A percentile compares a stretch with the other conserved stretches of the same genome.
Evolutionary conservation across 176 grass and related monocot genomes (phyloP).

Genomic region (Elymus sibiricus): DNA sequence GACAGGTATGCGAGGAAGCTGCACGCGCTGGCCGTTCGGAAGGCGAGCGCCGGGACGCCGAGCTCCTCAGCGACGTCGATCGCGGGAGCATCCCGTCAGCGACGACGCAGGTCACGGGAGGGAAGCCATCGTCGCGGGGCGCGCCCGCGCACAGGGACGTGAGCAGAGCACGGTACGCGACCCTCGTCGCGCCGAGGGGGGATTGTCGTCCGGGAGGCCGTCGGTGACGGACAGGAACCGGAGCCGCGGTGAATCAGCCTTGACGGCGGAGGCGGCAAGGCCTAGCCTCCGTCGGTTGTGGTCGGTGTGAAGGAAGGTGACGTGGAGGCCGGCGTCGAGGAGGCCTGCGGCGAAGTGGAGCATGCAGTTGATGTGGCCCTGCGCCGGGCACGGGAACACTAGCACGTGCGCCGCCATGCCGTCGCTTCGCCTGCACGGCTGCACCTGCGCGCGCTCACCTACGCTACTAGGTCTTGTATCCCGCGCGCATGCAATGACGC

Average conservation of each 20-base stretch:
- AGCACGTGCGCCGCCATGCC: neutral
- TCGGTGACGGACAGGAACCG: neutral
- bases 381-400: neutral
- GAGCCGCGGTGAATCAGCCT: too few relatives aligned
- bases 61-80: neutral
- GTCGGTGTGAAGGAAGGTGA: neutral
- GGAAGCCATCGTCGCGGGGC: neutral
- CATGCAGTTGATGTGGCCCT: constrained; percentile 12
- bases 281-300: neutral
- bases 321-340: neutral
- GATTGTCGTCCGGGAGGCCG: neutral
- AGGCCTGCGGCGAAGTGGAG: neutral
- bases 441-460: neutral
- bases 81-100: neutral
- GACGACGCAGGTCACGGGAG: neutral
- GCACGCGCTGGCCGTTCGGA: neutral
- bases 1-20: neutral
- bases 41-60: neutral
- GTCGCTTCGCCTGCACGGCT: neutral
- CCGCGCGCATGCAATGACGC: too few relatives aligned
- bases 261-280: neutral
- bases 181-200: neutral
- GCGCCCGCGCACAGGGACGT: neutral
- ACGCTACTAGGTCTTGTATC: neutral
- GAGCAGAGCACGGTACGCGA: neutral